phyloP scores from a whole-genome alignment of 1,284 basidiomycete genomes.

The Melampsora americana region DNA sequence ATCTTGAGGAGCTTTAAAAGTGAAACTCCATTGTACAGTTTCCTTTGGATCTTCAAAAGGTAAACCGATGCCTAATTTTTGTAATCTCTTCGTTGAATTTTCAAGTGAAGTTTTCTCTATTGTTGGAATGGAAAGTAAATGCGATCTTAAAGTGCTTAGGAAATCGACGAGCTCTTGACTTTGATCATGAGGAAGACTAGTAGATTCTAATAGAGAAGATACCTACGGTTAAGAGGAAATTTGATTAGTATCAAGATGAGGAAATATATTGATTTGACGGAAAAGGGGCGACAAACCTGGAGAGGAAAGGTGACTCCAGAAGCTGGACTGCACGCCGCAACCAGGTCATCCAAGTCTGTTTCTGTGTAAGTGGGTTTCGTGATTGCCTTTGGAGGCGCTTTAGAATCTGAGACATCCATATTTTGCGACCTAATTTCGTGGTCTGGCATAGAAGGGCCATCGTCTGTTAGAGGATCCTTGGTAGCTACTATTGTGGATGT shows the following conservation, averaged over 20 bases:
- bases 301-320: neutral
- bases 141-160: neutral
- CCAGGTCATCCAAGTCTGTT: constrained; percentile 4
- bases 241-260: neutral
- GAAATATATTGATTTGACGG: neutral
- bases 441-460: no score
- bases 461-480: no score
- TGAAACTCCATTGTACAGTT: constrained; percentile 51
- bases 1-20: constrained; percentile 50
- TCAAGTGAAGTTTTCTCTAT: constrained; percentile 21
- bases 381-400: neutral
- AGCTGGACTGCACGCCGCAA: neutral
- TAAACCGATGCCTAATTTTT: constrained; percentile 49
- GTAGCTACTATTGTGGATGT: no score
- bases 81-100: constrained; percentile 39
- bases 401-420: no score
- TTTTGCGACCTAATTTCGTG: no score
- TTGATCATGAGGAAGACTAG: neutral
- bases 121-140: constrained; percentile 32
- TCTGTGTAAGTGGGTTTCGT: neutral
- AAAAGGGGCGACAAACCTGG: neutral
- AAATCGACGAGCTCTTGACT: neutral
- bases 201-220: neutral
- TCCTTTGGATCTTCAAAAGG: constrained; percentile 50
- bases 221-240: neutral